A percentile compares a stretch with the other conserved stretches of the same genome.
These are phyloP conservation scores for Xanthoconium stramineum DNA, from an alignment of 768 basidiomycete genomes.

Conservation along the genomic window DNA sequence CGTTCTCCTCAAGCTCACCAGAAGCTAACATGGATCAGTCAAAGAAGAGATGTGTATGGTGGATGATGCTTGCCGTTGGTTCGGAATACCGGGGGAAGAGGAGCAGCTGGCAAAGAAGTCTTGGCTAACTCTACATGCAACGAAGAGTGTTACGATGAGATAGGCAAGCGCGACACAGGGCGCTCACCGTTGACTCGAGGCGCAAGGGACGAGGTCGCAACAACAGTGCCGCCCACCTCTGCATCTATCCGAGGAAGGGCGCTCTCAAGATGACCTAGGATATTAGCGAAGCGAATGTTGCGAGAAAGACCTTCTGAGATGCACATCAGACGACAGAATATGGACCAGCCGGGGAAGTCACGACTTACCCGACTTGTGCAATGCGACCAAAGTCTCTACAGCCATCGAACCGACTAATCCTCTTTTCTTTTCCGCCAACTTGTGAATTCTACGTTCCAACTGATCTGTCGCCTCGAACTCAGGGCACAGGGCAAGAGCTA, in stretches of 20 bases:
- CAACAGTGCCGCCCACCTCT: background rate
- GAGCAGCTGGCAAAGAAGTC: too few relatives aligned
- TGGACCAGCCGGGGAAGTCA: background rate
- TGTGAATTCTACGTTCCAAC: background rate
- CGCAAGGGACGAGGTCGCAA: background rate
- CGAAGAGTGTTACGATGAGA: too few relatives aligned
- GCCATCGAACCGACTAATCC: background rate
- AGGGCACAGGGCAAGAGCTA: background rate
- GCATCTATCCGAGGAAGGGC: background rate
- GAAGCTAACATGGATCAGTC: too few relatives aligned
- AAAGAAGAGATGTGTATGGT: too few relatives aligned
- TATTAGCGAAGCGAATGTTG: background rate
- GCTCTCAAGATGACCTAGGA: background rate
- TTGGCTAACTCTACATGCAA: too few relatives aligned
- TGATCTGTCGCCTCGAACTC: background rate
- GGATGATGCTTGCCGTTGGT: too few relatives aligned
- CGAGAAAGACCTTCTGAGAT: background rate
- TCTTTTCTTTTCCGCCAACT: background rate
- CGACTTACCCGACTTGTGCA: background rate
- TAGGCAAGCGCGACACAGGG: background rate
- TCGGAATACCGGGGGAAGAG: too few relatives aligned
- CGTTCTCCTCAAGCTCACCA: too few relatives aligned
- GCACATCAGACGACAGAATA: background rate
- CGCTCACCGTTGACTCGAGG: background rate
- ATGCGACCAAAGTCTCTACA: background rate